Evolutionary conservation across 2,329 filamentous ascomycete species (phyloP).

Genomic region (Cercospora sp.): DNA sequence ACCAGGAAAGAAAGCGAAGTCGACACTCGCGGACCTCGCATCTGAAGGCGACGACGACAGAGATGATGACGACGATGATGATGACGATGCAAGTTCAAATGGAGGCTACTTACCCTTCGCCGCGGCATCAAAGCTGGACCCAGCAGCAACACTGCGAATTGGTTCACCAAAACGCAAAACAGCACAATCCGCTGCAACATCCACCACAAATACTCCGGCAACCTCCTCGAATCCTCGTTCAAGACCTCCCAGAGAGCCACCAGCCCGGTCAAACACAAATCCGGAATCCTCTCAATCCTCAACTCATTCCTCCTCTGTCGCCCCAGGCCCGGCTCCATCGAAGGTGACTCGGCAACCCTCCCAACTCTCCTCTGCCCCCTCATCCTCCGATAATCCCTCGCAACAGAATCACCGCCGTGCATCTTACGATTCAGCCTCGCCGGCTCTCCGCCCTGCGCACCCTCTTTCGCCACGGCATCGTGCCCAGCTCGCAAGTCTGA

Average conservation of each 20-base stretch:
- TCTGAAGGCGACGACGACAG: conserved; percentile 37
- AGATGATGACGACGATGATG: conserved; percentile 30
- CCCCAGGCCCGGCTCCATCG: conserved; percentile 30
- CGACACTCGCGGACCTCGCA: conserved; percentile 20
- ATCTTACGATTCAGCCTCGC: conserved; percentile 13
- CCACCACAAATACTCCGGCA: background rate
- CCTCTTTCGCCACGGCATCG: conserved; percentile 56
- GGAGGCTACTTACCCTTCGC: conserved; percentile 48
- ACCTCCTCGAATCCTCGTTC: background rate
- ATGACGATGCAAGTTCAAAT: conserved; percentile 56
- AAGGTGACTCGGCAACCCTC: conserved; percentile 22
- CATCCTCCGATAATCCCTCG: background rate
- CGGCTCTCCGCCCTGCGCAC: conserved; percentile 25
- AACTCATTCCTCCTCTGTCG: conserved; percentile 48
- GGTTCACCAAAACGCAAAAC: conserved; percentile 15
- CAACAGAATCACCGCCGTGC: conserved; percentile 2
- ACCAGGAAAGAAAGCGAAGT: conserved; percentile 19
- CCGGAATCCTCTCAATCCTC: conserved; percentile 25
- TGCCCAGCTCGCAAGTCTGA: conserved; percentile 58
- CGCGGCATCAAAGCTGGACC: conserved; percentile 31
- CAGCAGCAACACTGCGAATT: conserved; percentile 26
- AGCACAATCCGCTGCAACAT: background rate
- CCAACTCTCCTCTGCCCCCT: background rate
- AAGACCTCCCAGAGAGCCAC: conserved; percentile 2
- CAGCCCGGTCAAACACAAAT: conserved; percentile 17